A percentile compares a stretch with the other conserved stretches of the same genome.
Evolutionary conservation across 2,329 filamentous ascomycete species (phyloP).

Genomic region (Xylariaceae sp.): DNA sequence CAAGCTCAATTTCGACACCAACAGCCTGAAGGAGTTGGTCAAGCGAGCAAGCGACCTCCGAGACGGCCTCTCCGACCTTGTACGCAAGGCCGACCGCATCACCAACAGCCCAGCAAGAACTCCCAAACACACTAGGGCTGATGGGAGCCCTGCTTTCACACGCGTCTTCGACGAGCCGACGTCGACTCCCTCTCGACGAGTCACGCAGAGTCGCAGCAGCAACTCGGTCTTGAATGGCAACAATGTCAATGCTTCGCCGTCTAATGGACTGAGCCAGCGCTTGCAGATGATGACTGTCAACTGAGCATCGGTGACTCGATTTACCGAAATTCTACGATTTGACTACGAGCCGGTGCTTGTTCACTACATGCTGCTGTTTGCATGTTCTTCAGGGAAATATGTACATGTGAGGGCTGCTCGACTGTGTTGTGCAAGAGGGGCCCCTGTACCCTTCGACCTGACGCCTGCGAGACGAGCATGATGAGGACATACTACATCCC

Average conservation of each 20-base stretch:
- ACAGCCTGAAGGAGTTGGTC: slow-evolving; percentile 59
- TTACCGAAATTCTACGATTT: neutral
- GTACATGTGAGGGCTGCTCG: too few relatives aligned
- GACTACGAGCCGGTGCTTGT: slow-evolving; percentile 1
- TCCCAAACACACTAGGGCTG: slow-evolving; percentile 38
- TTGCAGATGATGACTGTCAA: slow-evolving; percentile 61
- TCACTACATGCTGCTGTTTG: slow-evolving; percentile 4
- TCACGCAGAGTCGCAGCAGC: slow-evolving; percentile 45
- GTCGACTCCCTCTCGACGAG: slow-evolving; percentile 44
- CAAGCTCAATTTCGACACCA: slow-evolving; percentile 60
- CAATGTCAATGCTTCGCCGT: slow-evolving; percentile 46
- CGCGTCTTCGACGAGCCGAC: slow-evolving; percentile 57
- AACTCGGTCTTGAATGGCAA: slow-evolving; percentile 42
- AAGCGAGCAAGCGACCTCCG: slow-evolving; percentile 53
- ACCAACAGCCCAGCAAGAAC: slow-evolving; percentile 48
- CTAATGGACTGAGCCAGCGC: slow-evolving; percentile 41
- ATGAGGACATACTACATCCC: too few relatives aligned
- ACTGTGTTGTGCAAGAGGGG: neutral
- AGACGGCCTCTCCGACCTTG: slow-evolving; percentile 50
- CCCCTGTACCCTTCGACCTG: neutral
- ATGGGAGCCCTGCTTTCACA: slow-evolving; percentile 61
- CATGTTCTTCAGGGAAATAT: slow-evolving; percentile 3
- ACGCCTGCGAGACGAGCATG: too few relatives aligned
- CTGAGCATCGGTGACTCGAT: slow-evolving; percentile 24
- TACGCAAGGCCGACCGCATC: slow-evolving; percentile 52